Conservation (phyloP, 768 basidiomycete species). For the Amanita polypyramis region DNA sequence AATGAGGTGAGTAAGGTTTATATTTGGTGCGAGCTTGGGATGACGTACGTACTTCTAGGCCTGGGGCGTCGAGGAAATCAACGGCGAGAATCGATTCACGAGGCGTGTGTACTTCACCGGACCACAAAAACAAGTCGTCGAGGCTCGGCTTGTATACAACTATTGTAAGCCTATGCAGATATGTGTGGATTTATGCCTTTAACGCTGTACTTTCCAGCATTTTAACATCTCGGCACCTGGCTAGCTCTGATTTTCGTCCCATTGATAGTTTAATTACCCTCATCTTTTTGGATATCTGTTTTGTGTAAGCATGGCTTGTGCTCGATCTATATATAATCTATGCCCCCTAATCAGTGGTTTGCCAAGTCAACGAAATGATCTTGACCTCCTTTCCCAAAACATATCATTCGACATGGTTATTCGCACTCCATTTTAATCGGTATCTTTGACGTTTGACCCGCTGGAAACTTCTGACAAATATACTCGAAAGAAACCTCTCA, state of each 20-base stretch:
- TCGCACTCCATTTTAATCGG: not conserved
- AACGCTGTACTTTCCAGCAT: not conserved
- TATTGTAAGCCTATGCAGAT: conserved; percentile 36
- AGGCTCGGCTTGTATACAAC: conserved; percentile 52
- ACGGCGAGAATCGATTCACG: conserved; percentile 49
- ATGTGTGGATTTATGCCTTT: not conserved
- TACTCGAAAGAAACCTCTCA: not conserved
- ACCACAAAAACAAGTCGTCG: conserved; percentile 44
- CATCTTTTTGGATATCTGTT: too few species aligned
- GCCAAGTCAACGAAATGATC: not conserved
- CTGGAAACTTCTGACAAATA: not conserved
- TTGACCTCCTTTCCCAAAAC: not conserved
- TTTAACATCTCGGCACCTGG: not conserved
- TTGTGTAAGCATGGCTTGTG: not conserved
- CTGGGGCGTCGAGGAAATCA: conserved; percentile 57
- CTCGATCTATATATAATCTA: not conserved
- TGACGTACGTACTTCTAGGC: conserved; percentile 18
- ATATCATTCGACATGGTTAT: not conserved
- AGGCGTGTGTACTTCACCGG: conserved; percentile 58
- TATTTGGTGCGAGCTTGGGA: not conserved
- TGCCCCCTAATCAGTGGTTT: not conserved
- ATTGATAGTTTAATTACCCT: too few species aligned
- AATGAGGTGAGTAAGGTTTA: conserved; percentile 36
- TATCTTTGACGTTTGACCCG: too few species aligned
- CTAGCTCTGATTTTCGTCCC: too few species aligned